Evolutionary conservation across 192 early-diverging fungal genomes (phyloP), one percentile per base, ranked within the genome.

Genomic region (Gaertneriomyces sp.): DNA sequence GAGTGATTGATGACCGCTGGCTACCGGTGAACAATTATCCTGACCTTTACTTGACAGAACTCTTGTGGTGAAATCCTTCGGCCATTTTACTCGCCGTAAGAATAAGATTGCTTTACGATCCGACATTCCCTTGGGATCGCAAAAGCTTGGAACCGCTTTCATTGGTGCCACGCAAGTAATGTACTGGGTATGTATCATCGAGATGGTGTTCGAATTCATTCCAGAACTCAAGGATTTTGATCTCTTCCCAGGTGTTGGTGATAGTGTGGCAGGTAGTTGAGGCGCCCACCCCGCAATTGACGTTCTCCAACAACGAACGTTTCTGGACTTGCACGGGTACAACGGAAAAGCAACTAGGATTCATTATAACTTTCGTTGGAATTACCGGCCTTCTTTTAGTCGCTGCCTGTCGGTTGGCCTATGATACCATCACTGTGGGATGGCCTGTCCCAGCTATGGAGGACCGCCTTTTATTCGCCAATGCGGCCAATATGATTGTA

Each of bases 301-400:
- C 20, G 4, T 46, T 47, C 57, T 19, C 43, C 5, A 12, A 17
- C 4, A 6, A 45, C 11, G 17, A 45, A 16, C 55, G 65, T 0
- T 67, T 50, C 46, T 67, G 65, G 65, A n/a, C 39, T 7, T 67
- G 65, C 44, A 14, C 33, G 40, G 63, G 63, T 5, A 65, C 38
- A 5, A 11, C 5, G 9, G 9, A 60, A 33, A 60, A 14, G 11
- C 64, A 56, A 6, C 17, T 40, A 40, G 53, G 63, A 1, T 65
- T 65, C 63, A 16, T 65, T 8, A 45, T 11, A 8, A 12, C 7
- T 12, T 42, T 67, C 9, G 40, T 67, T n/a, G 25, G 42, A 33
- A 6, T 67, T 16, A 45, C 52, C 4, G 63, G 53, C 14, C 20
- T 54, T 25, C 14, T 60, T 7, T 33, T 59, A 6, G 56, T 67